Conservation (phyloP, 257 asterid genomes). For the Parsonsia alboflavescens region DNA sequence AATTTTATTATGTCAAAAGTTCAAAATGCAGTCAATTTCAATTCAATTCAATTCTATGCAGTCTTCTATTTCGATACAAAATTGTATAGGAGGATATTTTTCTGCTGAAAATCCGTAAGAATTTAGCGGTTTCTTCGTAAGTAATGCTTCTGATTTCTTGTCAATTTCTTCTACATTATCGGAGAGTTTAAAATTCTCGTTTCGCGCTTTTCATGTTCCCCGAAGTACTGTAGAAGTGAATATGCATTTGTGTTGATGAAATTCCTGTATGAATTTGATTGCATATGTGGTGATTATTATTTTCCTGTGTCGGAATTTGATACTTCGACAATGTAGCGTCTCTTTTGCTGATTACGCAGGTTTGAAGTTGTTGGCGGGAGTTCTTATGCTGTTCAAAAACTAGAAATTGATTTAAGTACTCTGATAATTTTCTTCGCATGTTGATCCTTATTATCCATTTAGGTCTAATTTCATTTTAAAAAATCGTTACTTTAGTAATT, state of each 20-base stretch:
- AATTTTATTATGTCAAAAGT: neutral
- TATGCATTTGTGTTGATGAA: neutral
- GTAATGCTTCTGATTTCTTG: neutral
- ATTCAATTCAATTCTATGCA: neutral
- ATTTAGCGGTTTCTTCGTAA: neutral
- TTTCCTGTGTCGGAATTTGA: neutral
- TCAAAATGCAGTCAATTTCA: neutral
- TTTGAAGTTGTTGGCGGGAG: conserved; percentile 13
- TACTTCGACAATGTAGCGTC: neutral
- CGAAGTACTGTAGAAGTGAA: neutral
- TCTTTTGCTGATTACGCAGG: neutral
- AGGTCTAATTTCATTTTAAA: neutral
- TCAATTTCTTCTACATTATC: neutral
- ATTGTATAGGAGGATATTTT: neutral
- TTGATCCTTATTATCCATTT: neutral
- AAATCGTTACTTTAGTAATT: neutral
- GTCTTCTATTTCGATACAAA: neutral
- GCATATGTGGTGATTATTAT: neutral
- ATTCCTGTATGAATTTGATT: neutral
- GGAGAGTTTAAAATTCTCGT: neutral
- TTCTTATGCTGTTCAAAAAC: neutral
- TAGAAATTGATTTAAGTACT: neutral
- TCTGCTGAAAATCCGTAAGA: neutral
- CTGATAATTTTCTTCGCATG: neutral
- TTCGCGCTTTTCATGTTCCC: neutral